These are phyloP conservation scores for Globisporangium orthogonon DNA, from an alignment of 352 stramenopile genomes.

Conservation along the genomic window DNA sequence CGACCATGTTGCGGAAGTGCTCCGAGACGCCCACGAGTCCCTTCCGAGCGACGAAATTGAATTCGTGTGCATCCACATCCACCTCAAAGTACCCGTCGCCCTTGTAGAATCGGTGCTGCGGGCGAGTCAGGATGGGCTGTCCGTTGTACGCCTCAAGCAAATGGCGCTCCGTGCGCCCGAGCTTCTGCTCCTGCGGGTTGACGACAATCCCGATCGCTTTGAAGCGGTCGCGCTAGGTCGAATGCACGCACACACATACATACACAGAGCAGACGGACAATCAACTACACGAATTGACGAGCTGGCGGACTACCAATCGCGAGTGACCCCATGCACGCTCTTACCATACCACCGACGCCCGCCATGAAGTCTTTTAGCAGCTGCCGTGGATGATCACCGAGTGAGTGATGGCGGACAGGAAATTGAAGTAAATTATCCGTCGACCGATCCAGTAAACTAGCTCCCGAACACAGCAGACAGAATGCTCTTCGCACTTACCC, in stretches of 20 bases:
- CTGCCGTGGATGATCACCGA: constrained; percentile 8
- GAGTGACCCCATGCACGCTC: neutral
- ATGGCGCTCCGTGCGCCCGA: constrained; percentile 66
- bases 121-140: constrained; percentile 72
- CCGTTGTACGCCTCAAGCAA: constrained; percentile 82
- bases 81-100: constrained; percentile 78
- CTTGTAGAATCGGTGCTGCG: constrained; percentile 69
- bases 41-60: constrained; percentile 80
- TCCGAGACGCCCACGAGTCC: constrained; percentile 62
- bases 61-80: constrained; percentile 76
- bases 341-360: constrained; percentile 25
- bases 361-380: constrained; percentile 38
- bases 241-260: neutral
- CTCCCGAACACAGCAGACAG: neutral
- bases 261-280: neutral
- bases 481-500: constrained; percentile 13
- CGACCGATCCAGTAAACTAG: neutral
- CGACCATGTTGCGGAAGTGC: constrained; percentile 75
- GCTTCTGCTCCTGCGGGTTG: constrained; percentile 61
- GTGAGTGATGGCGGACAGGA: no score
- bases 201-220: constrained; percentile 81
- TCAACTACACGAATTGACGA: neutral
- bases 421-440: no score
- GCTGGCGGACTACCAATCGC: no score
- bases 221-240: constrained; percentile 56